Evolutionary conservation across 768 basidiomycete genomes (phyloP).

Genomic region (Termitomyces sp.): DNA sequence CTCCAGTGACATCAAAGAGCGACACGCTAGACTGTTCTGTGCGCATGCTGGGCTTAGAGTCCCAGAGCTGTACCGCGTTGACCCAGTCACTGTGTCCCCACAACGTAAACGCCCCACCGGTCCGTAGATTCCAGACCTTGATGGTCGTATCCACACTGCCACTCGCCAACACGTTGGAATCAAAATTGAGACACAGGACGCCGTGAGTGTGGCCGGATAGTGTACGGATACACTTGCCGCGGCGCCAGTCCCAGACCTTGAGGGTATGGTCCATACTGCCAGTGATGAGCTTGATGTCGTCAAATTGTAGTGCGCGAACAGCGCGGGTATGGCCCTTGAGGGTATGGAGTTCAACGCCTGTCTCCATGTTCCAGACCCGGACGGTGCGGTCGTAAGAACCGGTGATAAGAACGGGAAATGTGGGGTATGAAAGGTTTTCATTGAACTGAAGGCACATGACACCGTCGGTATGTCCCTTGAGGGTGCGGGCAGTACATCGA

Average conservation of each 20-base stretch:
- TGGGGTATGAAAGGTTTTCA: conserved; percentile 75
- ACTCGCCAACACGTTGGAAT: conserved; percentile 85
- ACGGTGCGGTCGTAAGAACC: conserved; percentile 95
- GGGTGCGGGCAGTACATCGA: conserved; percentile 74
- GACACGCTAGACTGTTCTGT: conserved; percentile 23
- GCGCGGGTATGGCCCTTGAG: conserved; percentile 88
- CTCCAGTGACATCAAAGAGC: conserved; percentile 30
- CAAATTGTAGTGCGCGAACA: conserved; percentile 92
- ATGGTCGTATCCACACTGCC: conserved; percentile 94
- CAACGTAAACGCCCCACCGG: conserved; percentile 86
- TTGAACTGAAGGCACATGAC: conserved; percentile 97
- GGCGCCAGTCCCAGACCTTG: conserved; percentile 94
- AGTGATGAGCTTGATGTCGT: conserved; percentile 91
- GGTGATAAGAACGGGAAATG: conserved; percentile 93
- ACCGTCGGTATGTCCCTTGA: conserved; percentile 92
- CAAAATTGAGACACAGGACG: conserved; percentile 87
- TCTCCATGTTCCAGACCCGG: conserved; percentile 96
- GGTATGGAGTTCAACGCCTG: conserved; percentile 75
- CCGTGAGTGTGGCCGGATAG: conserved; percentile 89
- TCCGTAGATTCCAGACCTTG: conserved; percentile 91
- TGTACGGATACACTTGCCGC: conserved; percentile 81
- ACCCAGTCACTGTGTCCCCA: conserved; percentile 96
- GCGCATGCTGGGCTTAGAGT: conserved; percentile 38
- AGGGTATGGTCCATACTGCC: conserved; percentile 95
- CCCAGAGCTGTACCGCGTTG: conserved; percentile 92